These are phyloP conservation scores for Polyporus tsugae DNA, from an alignment of 1,284 basidiomycete genomes.

Conservation along the genomic window DNA sequence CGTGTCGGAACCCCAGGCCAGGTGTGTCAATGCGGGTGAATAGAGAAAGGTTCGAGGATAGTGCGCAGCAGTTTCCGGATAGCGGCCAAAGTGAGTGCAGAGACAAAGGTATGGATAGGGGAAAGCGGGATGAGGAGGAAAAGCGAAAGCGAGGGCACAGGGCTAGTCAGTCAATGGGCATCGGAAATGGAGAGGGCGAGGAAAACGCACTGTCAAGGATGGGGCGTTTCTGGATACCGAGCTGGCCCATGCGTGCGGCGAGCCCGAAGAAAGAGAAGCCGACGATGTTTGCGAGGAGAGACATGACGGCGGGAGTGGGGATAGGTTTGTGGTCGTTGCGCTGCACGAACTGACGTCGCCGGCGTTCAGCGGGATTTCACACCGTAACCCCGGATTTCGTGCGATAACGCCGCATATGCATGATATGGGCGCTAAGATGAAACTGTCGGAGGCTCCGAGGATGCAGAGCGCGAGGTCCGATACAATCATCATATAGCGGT, in stretches of 20 bases:
- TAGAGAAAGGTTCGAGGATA: background rate
- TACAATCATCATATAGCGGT: background rate
- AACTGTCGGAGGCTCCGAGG: background rate
- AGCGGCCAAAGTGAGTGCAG: too few relatives aligned
- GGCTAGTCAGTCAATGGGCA: background rate
- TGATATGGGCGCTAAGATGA: background rate
- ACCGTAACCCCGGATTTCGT: constrained; percentile 3
- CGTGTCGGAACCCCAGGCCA: background rate
- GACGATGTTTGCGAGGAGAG: constrained; percentile 74
- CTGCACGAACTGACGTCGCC: background rate
- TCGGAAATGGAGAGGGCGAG: background rate
- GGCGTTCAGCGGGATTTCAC: constrained; percentile 9
- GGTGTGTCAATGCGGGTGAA: background rate
- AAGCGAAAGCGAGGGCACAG: background rate
- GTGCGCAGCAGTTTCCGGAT: background rate
- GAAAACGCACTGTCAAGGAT: constrained; percentile 69
- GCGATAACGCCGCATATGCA: constrained; percentile 3
- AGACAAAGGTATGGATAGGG: constrained; percentile 1
- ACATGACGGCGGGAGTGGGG: constrained; percentile 55
- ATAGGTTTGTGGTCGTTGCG: constrained; percentile 10
- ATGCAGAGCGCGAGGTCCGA: background rate
- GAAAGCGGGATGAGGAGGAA: background rate
- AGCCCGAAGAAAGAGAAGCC: constrained; percentile 86
- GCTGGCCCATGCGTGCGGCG: constrained; percentile 80
- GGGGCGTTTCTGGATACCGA: constrained; percentile 78